Percentiles rank a stretch among this genome's conserved stretches.
phyloP scores from a whole-genome alignment of 805 yeast genomes.

The Grigorovia yakushimaensis region DNA sequence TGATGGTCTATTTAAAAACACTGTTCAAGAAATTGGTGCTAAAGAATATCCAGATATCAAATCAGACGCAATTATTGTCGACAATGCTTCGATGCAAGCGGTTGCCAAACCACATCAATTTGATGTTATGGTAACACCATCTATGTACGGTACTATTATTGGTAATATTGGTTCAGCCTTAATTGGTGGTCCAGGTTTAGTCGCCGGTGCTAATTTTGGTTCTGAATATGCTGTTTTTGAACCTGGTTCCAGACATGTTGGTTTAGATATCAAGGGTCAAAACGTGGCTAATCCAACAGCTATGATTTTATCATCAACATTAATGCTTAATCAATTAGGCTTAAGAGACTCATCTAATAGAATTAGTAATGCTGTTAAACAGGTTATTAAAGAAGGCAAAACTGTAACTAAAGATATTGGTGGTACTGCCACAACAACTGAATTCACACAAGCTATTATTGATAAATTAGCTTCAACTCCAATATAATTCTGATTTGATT shows the following conservation, averaged over 20 bases:
- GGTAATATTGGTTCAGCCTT: constrained; percentile 94
- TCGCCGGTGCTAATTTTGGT: constrained; percentile 97
- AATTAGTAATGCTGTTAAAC: constrained; percentile 81
- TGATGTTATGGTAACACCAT: constrained; percentile 95
- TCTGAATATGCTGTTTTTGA: constrained; percentile 96
- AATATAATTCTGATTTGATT: no score
- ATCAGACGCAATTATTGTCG: constrained; percentile 91
- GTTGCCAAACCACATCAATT: constrained; percentile 97
- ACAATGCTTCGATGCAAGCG: constrained; percentile 98
- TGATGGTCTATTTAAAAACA: constrained; percentile 94
- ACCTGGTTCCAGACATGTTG: constrained; percentile 99
- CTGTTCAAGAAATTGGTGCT: constrained; percentile 78
- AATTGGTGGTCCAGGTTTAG: constrained; percentile 97
- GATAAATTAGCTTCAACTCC: constrained; percentile 39
- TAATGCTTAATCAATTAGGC: constrained; percentile 94
- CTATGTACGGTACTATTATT: constrained; percentile 93
- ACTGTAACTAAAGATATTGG: constrained; percentile 84
- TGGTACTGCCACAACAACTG: constrained; percentile 81
- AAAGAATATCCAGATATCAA: constrained; percentile 76
- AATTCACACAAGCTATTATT: constrained; percentile 87
- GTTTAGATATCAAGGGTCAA: constrained; percentile 89
- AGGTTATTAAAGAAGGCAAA: constrained; percentile 82
- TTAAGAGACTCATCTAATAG: constrained; percentile 75
- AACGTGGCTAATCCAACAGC: constrained; percentile 98
- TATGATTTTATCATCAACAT: constrained; percentile 81